Base-by-base conservation (phyloP, 768 basidiomycete genomes). In the Postia placenta region DNA sequence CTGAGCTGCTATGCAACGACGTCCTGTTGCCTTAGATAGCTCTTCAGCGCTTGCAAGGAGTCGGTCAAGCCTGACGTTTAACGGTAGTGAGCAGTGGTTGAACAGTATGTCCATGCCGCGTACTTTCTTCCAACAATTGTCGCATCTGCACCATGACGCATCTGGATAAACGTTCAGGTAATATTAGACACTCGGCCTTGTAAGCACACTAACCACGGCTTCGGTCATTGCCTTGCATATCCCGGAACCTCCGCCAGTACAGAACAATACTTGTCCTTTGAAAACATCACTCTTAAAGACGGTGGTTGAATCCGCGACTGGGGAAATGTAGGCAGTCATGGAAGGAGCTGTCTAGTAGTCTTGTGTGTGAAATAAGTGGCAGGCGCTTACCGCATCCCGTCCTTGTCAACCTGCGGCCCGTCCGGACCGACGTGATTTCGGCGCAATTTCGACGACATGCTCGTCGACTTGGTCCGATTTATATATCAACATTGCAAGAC, bases 191-290 rank as follows among this genome's bases (percentile, higher is more conserved):
- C 26, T 7, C n/a, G n/a, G 28, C 26, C 15, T 11, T 15, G 27
- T 17, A 24, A 19, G 25, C 3, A 60, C 60, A 67, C 81, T 42
- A 65, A 93, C 90, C 60, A 95, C 72, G 19, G 83, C 78, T 60
- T 90, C 80, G 28, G 87, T 87, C 85, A 95, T 93, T 42, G 71
- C 79, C 57, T 85, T 84, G 70, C 93, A 92, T 68, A 99, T 97
- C 14, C 94, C 95, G 50, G 89, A 89, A 2, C 87, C 87, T 14
- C 92, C 93, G 30, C 92, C 93, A 0, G 92, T 95, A 68, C 87
- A 92, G 68, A 91, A 88, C 3, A 90, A 70, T 19, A 94, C 90
- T 64, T 94, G 96, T 52, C 87, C 92, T 54, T 83, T 80, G 80
- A 95, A 95, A 25, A 97, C 74, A 55, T 88, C 84, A 1, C 69